Conservation (phyloP, 2,329 filamentous ascomycete species). For the Fusarium acutatum region DNA sequence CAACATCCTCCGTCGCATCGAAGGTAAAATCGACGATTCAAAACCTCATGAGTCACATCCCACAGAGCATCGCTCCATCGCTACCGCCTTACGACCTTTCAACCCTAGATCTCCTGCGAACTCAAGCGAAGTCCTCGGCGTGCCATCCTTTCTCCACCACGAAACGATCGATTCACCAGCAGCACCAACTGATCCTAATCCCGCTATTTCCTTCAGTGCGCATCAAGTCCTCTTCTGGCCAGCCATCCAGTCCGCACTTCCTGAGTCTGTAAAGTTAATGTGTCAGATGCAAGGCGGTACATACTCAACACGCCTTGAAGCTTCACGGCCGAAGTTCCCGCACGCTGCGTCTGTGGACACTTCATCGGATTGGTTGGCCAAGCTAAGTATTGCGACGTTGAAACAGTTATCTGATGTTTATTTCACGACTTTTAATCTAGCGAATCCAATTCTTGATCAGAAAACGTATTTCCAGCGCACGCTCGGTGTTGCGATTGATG, state of each 20-base stretch:
- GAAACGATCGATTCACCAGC: slow-evolving; percentile 15
- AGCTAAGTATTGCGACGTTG: slow-evolving; percentile 7
- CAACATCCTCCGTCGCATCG: slow-evolving; percentile 29
- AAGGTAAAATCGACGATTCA: slow-evolving; percentile 27
- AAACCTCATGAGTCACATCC: background rate
- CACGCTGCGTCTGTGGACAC: background rate
- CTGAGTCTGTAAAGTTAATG: slow-evolving; percentile 17
- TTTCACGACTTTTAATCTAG: slow-evolving; percentile 21
- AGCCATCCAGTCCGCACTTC: background rate
- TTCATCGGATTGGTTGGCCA: background rate
- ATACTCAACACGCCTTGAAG: slow-evolving; percentile 10
- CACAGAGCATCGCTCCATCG: background rate
- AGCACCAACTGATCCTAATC: background rate
- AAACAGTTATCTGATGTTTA: slow-evolving; percentile 29
- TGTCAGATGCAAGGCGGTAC: slow-evolving; percentile 21
- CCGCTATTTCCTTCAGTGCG: slow-evolving; percentile 21
- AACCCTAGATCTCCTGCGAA: slow-evolving; percentile 21
- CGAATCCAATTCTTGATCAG: slow-evolving; percentile 18
- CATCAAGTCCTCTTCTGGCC: slow-evolving; percentile 26
- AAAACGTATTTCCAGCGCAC: slow-evolving; percentile 32
- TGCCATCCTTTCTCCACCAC: background rate
- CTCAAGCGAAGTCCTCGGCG: slow-evolving; percentile 25
- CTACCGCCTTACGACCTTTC: background rate
- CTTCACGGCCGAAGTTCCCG: slow-evolving; percentile 2
- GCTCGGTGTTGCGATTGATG: slow-evolving; percentile 20